Base-by-base conservation (phyloP, 2,329 filamentous ascomycete species). In the Aspergillus ochraceoroseus region DNA sequence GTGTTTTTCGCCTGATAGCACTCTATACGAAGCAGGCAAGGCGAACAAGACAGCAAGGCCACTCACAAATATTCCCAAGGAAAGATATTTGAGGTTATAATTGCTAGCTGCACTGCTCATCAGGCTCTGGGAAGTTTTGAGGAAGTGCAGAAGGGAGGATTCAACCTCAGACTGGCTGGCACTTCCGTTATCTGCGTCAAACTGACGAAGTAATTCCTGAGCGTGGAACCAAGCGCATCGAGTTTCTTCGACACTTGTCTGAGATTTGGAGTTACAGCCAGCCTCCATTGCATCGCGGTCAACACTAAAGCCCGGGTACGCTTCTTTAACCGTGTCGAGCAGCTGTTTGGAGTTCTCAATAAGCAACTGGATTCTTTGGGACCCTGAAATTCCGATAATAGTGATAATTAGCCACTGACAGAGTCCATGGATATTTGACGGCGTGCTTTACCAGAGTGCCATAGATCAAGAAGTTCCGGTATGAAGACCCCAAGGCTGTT, bases 81-180 rank as follows among this genome's bases (percentile, higher is more conserved):
- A 46, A 48, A 66, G 57, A 45, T 55, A 79, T 1, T 72, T 57
- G 48, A 94, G 72, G 57, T 94, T 76, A 61, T 98, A 98, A 59
- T 95, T 94, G 62, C 88, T 95, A 3, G 92, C 89, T 60, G 92
- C 87, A 55, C 80, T 83, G 54, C 87, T 94, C 76, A 98, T 85
- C 11, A 87, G 67, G 14, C 77, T 73, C 61, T 96, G 92, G 1
- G 87, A 84, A 41, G 73, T 70, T 36, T 72, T 75, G 35, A 87
- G 75, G 73, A 92, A 94, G 62, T 72, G 44, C 7, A 60, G 27
- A 32, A 61, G 35, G 34, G 55, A 52, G 15, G 49, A 41, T 31
- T 61, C 59, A 7, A 55, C 44, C 20, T 57, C 54, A 35, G 32
- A 2, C 27, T 38, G 23, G 9, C 22, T n/a, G 8, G 47, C 33